Evolutionary conservation across 345 rosid genomes (phyloP).

Genomic region (Barbarea vulgaris): DNA sequence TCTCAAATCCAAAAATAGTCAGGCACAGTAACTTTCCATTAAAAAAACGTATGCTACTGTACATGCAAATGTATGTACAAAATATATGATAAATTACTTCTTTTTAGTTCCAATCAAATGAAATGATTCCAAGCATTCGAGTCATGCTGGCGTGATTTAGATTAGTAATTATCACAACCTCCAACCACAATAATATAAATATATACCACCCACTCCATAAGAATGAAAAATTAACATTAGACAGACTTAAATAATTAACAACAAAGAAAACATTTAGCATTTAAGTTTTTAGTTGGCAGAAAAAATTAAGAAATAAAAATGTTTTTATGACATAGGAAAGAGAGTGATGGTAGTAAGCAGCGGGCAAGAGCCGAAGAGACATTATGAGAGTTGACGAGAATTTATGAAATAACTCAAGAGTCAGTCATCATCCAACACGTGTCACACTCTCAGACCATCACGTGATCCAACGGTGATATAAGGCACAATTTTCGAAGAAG

Average conservation of each 20-base stretch:
- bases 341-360: constrained; percentile 23
- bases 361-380: constrained; percentile 15
- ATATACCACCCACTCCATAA: constrained; percentile 35
- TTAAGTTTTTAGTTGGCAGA: not conserved
- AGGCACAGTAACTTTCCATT: not conserved
- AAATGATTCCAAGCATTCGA: constrained; percentile 24
- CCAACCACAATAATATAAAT: constrained; percentile 39
- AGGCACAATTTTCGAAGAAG: constrained; percentile 20
- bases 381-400: constrained; percentile 43
- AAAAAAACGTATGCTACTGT: not conserved
- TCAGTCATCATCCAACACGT: constrained; percentile 26
- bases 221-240: not conserved
- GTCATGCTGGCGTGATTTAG: constrained; percentile 37
- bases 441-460: not conserved
- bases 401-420: constrained; percentile 26
- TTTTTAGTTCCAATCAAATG: constrained; percentile 1
- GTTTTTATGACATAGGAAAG: constrained; percentile 33
- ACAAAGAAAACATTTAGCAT: not conserved
- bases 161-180: constrained; percentile 42
- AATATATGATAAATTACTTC: not conserved
- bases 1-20: not conserved
- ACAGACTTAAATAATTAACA: not conserved
- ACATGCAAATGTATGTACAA: not conserved
- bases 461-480: constrained; percentile 37
- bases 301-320: constrained; percentile 1